These are phyloP conservation scores for Xylaria castorea DNA, from an alignment of 495 filamentous ascomycete genomes.

Conservation along the genomic window DNA sequence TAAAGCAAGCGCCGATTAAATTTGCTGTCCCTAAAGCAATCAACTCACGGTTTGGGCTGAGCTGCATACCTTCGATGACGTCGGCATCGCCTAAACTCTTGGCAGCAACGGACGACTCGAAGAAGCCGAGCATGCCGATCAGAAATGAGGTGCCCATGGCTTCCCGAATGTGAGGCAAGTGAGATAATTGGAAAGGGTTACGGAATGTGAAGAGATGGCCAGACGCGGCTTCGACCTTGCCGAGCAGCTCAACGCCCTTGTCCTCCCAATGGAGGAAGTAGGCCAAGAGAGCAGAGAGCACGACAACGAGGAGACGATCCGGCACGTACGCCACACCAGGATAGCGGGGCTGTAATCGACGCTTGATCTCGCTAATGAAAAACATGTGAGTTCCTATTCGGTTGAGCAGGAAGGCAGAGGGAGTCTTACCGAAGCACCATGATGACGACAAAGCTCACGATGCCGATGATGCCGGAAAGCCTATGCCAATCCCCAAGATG, in stretches of 20 bases:
- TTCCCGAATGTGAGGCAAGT: slow-evolving; percentile 83
- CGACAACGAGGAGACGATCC: slow-evolving; percentile 90
- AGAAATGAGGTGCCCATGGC: slow-evolving; percentile 91
- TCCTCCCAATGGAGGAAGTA: slow-evolving; percentile 82
- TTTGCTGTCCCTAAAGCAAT: slow-evolving; percentile 93
- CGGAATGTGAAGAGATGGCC: slow-evolving; percentile 77
- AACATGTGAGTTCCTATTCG: slow-evolving; percentile 23
- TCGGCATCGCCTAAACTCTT: slow-evolving; percentile 78
- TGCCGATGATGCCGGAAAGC: slow-evolving; percentile 76
- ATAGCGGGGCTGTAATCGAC: slow-evolving; percentile 78
- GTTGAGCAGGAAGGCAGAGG: not conserved
- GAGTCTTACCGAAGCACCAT: slow-evolving; percentile 74
- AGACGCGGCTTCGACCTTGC: slow-evolving; percentile 72
- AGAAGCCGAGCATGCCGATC: slow-evolving; percentile 95
- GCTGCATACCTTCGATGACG: slow-evolving; percentile 73
- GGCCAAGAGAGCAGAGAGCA: slow-evolving; percentile 81
- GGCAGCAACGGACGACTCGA: slow-evolving; percentile 97
- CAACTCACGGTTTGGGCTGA: slow-evolving; percentile 93
- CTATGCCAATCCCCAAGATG: slow-evolving; percentile 70
- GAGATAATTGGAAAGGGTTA: slow-evolving; percentile 78
- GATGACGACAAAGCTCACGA: slow-evolving; percentile 83
- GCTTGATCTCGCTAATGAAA: slow-evolving; percentile 72
- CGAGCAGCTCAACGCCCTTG: slow-evolving; percentile 81
- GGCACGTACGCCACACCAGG: slow-evolving; percentile 87
- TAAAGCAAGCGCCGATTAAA: slow-evolving; percentile 87